phyloP scores from a whole-genome alignment of 139 green algal species.

The Chlorella sp. region DNA sequence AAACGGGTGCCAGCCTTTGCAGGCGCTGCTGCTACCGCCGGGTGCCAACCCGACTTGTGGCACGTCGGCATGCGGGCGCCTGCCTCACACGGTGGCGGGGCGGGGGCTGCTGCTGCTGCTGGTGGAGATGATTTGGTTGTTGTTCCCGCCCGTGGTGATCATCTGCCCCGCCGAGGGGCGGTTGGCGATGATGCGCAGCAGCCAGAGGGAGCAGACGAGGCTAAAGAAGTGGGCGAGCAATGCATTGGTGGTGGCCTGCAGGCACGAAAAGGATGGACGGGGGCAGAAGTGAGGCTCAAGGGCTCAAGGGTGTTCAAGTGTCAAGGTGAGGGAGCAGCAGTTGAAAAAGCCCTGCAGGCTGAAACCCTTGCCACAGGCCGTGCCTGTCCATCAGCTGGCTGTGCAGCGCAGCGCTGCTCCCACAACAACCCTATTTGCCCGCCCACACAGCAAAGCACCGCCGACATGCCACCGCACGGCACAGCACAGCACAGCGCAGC shows the following conservation, averaged over 20 bases:
- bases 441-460: neutral
- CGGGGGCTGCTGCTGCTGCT: neutral
- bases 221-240: constrained; percentile 91
- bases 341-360: neutral
- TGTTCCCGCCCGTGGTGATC: neutral
- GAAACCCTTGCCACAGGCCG: neutral
- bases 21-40: too few species aligned
- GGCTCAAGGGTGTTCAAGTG: neutral
- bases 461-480: neutral
- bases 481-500: neutral
- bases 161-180: constrained; percentile 33
- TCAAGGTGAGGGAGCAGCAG: neutral
- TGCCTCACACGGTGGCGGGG: neutral
- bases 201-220: constrained; percentile 81
- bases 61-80: too few species aligned
- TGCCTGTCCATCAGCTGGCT: neutral
- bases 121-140: neutral
- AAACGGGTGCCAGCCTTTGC: too few species aligned
- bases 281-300: too few species aligned
- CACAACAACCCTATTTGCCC: neutral
- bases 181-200: constrained; percentile 72
- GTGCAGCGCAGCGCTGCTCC: too few species aligned
- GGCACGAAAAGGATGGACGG: neutral
- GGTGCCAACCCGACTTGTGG: too few species aligned
- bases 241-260: constrained; percentile 91